Percentiles rank a stretch among this genome's conserved stretches.
phyloP scores from a whole-genome alignment of 257 asterid species.

The Solanum lycopersicoides region DNA sequence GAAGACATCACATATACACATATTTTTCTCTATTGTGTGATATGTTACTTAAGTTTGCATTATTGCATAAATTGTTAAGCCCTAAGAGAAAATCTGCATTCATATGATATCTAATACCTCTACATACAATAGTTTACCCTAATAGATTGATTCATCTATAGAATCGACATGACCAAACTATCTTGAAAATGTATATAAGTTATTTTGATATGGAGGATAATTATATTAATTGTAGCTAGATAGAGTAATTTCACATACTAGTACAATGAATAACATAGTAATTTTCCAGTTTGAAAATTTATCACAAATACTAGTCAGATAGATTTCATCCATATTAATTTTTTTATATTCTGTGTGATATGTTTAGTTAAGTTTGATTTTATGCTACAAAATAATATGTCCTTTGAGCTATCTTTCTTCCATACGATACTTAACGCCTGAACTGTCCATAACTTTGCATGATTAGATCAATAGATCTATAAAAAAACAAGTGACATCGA shows the following conservation, averaged over 20 bases:
- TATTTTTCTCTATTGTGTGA: neutral
- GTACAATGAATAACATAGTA: neutral
- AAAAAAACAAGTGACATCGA: too few species aligned
- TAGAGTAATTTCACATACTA: neutral
- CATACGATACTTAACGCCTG: too few species aligned
- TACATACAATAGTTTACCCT: neutral
- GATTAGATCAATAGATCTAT: too few species aligned
- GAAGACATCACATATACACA: neutral
- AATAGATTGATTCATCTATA: neutral
- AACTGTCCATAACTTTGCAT: too few species aligned
- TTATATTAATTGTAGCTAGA: too few species aligned
- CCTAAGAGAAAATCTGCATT: neutral
- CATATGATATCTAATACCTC: neutral
- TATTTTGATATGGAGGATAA: neutral
- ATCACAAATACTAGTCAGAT: neutral
- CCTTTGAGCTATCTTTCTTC: too few species aligned
- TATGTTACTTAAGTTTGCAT: neutral
- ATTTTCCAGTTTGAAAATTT: too few species aligned
- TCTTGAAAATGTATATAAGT: neutral
- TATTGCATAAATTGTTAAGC: neutral
- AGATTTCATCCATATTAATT: too few species aligned
- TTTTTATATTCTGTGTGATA: too few species aligned
- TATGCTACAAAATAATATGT: too few species aligned
- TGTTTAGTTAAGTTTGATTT: too few species aligned
- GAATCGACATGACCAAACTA: neutral